Conservation (phyloP, 164 flowering plant species). For the Houttuynia cordata region DNA sequence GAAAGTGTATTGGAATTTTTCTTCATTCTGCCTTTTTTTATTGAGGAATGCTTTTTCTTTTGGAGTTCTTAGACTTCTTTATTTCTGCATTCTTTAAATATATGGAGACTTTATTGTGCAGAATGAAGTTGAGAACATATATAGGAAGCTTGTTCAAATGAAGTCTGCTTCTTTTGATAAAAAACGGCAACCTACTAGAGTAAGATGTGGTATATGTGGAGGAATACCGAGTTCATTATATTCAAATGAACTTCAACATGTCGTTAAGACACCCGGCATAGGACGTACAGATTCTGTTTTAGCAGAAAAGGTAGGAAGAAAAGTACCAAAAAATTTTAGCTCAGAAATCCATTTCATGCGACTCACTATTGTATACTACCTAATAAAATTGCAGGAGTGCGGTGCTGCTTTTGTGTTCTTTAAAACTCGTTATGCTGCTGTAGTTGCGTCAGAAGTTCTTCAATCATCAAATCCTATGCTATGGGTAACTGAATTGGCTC, state of each 20-base stretch:
- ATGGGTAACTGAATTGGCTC: slow-evolving; percentile 91
- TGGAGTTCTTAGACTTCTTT: too few relatives aligned
- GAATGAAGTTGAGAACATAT: slow-evolving; percentile 59
- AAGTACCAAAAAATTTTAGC: not conserved
- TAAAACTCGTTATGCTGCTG: slow-evolving; percentile 80
- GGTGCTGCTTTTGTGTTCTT: slow-evolving; percentile 86
- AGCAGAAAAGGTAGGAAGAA: slow-evolving; percentile 30
- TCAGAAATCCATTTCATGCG: not conserved
- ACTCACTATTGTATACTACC: too few relatives aligned
- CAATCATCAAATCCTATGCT: slow-evolving; percentile 84
- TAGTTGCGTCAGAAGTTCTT: slow-evolving; percentile 53
- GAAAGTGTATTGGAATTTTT: too few relatives aligned
- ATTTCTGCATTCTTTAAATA: not conserved
- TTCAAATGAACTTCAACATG: slow-evolving; percentile 19
- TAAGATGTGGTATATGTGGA: slow-evolving; percentile 50
- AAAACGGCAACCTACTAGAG: slow-evolving; percentile 16
- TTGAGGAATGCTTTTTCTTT: too few relatives aligned
- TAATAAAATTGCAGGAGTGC: slow-evolving; percentile 44
- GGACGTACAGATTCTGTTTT: slow-evolving; percentile 15
- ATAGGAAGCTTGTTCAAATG: slow-evolving; percentile 20
- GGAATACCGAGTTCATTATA: slow-evolving; percentile 38
- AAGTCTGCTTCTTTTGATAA: slow-evolving; percentile 16
- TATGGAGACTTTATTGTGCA: slow-evolving; percentile 12
- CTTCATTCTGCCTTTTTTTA: too few relatives aligned
- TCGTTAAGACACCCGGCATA: slow-evolving; percentile 13